phyloP scores from a whole-genome alignment of 2,329 filamentous ascomycete genomes.

The Claviceps pazoutovae region DNA sequence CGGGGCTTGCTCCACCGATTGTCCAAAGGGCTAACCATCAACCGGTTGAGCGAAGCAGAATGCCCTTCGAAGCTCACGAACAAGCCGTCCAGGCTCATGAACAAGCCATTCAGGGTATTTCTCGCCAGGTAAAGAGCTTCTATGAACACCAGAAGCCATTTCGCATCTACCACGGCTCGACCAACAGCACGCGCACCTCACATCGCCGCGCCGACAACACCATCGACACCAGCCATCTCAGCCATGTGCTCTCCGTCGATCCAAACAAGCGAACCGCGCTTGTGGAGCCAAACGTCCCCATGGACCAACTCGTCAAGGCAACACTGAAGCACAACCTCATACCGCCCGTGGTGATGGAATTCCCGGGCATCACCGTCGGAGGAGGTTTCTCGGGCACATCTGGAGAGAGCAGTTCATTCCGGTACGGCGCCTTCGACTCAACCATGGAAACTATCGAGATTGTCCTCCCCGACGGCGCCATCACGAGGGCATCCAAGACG shows the following conservation, averaged over 20 bases:
- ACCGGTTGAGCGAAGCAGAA: background rate
- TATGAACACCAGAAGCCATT: constrained; percentile 38
- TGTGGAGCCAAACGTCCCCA: constrained; percentile 63
- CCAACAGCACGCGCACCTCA: constrained; percentile 56
- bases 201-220: constrained; percentile 19
- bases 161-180: constrained; percentile 64
- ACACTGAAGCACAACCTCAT: constrained; percentile 51
- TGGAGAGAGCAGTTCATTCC: constrained; percentile 59
- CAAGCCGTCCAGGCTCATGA: constrained; percentile 32
- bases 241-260: constrained; percentile 51
- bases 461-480: constrained; percentile 51
- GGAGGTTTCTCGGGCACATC: constrained; percentile 59
- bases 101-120: constrained; percentile 27
- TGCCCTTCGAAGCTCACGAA: constrained; percentile 26
- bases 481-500: constrained; percentile 36
- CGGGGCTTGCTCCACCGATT: background rate
- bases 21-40: background rate
- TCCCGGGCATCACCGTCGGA: constrained; percentile 60
- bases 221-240: constrained; percentile 52
- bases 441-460: constrained; percentile 53
- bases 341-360: constrained; percentile 63
- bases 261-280: constrained; percentile 40
- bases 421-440: constrained; percentile 57
- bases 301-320: constrained; percentile 56
- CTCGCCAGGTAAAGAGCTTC: constrained; percentile 30